These are phyloP conservation scores for Staphylotrichum longicolle DNA, from an alignment of 495 filamentous ascomycete genomes.

Conservation along the genomic window DNA sequence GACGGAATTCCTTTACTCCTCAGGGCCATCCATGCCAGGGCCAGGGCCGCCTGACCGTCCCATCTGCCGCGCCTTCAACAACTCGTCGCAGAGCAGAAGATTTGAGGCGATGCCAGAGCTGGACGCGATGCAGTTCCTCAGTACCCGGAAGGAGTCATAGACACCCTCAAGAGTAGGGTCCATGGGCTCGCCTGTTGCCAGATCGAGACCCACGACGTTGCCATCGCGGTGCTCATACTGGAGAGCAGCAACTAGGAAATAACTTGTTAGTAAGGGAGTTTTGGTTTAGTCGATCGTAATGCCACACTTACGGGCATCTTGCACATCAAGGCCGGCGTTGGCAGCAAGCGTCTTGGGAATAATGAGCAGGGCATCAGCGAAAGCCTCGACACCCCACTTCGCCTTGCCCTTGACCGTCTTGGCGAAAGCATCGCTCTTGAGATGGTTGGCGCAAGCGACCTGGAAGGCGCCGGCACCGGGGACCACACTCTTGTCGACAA, in stretches of 20 bases:
- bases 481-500: constrained; percentile 91
- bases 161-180: constrained; percentile 91
- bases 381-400: constrained; percentile 89
- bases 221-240: constrained; percentile 84
- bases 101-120: constrained; percentile 95
- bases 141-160: constrained; percentile 92
- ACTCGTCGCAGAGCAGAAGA: constrained; percentile 91
- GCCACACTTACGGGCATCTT: constrained; percentile 72
- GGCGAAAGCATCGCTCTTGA: constrained; percentile 75
- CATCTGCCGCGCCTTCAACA: constrained; percentile 98
- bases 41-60: constrained; percentile 52
- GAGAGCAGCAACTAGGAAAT: constrained; percentile 65
- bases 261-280: constrained; percentile 8
- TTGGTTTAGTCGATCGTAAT: too few species aligned
- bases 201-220: constrained; percentile 80
- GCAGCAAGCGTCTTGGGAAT: constrained; percentile 97
- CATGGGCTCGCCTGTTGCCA: constrained; percentile 87
- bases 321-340: constrained; percentile 94
- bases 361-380: constrained; percentile 87
- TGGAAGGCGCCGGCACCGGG: constrained; percentile 96
- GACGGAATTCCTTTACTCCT: constrained; percentile 36
- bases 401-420: constrained; percentile 96
- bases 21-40: constrained; percentile 53
- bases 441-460: constrained; percentile 85
- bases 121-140: constrained; percentile 89